A percentile compares a stretch with the other conserved stretches of the same genome.
Conservation (phyloP, 352 stramenopile species). For the Albugo candida region DNA sequence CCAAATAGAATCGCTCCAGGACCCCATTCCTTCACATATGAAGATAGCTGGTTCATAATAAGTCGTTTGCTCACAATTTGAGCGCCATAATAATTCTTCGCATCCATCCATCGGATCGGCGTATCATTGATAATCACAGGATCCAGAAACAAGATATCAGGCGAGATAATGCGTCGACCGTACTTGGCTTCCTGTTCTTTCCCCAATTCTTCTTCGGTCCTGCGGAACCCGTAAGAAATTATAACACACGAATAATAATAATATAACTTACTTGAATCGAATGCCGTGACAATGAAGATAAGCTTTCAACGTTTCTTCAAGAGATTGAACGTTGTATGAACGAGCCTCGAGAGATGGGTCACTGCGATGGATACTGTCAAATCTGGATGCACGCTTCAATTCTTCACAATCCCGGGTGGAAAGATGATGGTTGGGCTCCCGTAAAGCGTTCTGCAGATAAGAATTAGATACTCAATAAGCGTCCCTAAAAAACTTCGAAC, state of each 20-base stretch:
- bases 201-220: slow-evolving; percentile 52
- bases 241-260: neutral
- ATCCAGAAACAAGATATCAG: slow-evolving; percentile 62
- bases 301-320: slow-evolving; percentile 52
- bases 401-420: slow-evolving; percentile 52
- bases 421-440: slow-evolving; percentile 23
- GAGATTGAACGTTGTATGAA: slow-evolving; percentile 48
- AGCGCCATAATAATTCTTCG: slow-evolving; percentile 79
- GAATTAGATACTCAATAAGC: slow-evolving; percentile 3
- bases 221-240: slow-evolving; percentile 6
- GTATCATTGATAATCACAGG: slow-evolving; percentile 68
- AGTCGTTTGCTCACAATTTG: slow-evolving; percentile 75
- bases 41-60: slow-evolving; percentile 59
- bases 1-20: slow-evolving; percentile 68
- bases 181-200: slow-evolving; percentile 37
- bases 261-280: slow-evolving; percentile 34
- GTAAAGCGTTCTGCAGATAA: slow-evolving; percentile 22
- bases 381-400: slow-evolving; percentile 41
- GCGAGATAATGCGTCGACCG: slow-evolving; percentile 54
- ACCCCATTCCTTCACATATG: slow-evolving; percentile 76
- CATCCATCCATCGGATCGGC: slow-evolving; percentile 72
- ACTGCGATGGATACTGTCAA: slow-evolving; percentile 72
- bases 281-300: slow-evolving; percentile 54
- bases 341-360: slow-evolving; percentile 54
- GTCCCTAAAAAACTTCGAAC: slow-evolving; percentile 5